Evolutionary conservation across 306 rosid species (phyloP), one percentile per base, ranked within the genome.

Genomic region (Cucurbita maxima): DNA sequence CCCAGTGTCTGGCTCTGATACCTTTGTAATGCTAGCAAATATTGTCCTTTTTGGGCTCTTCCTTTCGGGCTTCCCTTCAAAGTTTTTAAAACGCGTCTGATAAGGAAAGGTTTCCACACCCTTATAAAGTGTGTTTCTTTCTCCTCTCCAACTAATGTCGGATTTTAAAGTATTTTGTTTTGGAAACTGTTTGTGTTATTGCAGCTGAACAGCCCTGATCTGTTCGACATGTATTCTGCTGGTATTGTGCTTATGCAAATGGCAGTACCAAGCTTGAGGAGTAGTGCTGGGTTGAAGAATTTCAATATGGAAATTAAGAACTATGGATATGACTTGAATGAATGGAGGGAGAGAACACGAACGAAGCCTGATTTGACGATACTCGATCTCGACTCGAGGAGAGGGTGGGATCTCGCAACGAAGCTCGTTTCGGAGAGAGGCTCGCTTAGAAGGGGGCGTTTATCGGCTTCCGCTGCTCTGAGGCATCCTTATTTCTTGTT

Each of bases 121-220:
- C 25, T 22, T 22, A 22, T 22, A 25, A 25, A 25, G 30, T 25
- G 34, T 30, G 34, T 2, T 30, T 30, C 3, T 3, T 30, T 30
- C 34, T 30, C 34, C 34, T 30, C 34, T 30, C 34, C 0, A 30
- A 30, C 34, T 30, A 30, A 30, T 2, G 34, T 22, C 1, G 25
- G 25, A 22, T 63, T 37, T 63, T 40, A 12, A 75, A 22, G 54
- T n/a, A 13, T 30, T 34, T 25, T 67, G 45, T 20, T 80, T n/a
- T n/a, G n/a, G n/a, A n/a, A n/a, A n/a, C n/a, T n/a, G n/a, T n/a
- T n/a, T n/a, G n/a, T n/a, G 51, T 59, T 79, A 67, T 79, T 86
- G 84, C 89, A 94, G 97, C 85, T 95, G 77, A 95, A 91, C 84
- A 83, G 97, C 83, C 99, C 97, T 45, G 99, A 91, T 82, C 83